Conservation (phyloP, 192 early-diverging fungal genomes). For the Podila epigama region DNA sequence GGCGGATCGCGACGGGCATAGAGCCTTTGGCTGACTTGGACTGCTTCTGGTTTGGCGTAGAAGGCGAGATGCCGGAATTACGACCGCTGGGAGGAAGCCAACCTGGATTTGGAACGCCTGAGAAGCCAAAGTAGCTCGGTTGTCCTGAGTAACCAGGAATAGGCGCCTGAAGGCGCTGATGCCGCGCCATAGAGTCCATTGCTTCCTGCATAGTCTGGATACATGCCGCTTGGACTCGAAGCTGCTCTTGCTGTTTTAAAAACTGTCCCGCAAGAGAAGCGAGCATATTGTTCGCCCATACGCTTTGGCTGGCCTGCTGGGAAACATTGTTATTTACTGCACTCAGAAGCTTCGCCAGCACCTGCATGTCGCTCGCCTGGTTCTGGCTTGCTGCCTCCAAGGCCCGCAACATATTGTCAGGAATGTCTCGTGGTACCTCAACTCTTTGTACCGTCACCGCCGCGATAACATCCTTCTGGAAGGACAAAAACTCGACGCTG, state of each 20-base stretch:
- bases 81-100: too few relatives aligned
- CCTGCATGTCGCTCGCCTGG: too few relatives aligned
- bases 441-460: not conserved
- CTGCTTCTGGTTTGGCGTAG: too few relatives aligned
- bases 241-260: too few relatives aligned
- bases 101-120: too few relatives aligned
- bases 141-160: too few relatives aligned
- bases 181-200: not conserved
- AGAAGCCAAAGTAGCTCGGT: too few relatives aligned
- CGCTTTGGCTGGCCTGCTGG: not conserved
- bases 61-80: too few relatives aligned
- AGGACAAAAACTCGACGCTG: not conserved
- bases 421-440: constrained; percentile 1
- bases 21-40: too few relatives aligned
- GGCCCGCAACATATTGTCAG: not conserved
- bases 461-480: not conserved
- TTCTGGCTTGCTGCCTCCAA: not conserved
- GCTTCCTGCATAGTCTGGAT: not conserved
- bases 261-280: not conserved
- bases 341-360: too few relatives aligned
- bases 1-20: too few relatives aligned
- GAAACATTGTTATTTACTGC: not conserved
- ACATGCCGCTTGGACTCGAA: not conserved
- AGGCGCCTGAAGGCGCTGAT: not conserved
- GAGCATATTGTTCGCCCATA: not conserved